Base-by-base conservation (phyloP, 2,329 filamentous ascomycete species). In the Fusarium compactum region DNA sequence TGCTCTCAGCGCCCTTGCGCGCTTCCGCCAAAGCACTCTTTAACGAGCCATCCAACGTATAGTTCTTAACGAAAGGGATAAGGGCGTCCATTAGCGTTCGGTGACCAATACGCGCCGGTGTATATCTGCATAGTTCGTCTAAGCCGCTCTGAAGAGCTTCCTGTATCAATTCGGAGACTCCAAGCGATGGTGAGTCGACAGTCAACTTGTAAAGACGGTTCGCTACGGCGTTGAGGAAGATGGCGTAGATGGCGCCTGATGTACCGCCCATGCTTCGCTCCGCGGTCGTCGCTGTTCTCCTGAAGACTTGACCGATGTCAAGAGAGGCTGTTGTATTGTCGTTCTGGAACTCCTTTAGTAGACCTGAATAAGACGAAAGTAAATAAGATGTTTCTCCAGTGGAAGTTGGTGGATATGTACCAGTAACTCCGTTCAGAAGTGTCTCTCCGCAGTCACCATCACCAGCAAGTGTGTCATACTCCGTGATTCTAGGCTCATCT, bases 381-480 rank as follows among this genome's bases (percentile, higher is more conserved):
- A 85, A 57, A 89, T 80, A 5, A n/a, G 34, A 11, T 38, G 10
- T 12, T 2, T 38, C 34, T 38, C 18, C 34, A 38, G 6, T 7
- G 18, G 34, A 7, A n/a, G 10, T n/a, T 38, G 34, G 4, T 38
- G 34, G 34, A 38, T 38, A 38, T 6, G 10, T 38, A 38, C 34
- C 34, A 2, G 18, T 38, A 0, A n/a, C 10, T 3, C 34, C 34
- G 0, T 38, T 38, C 34, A 38, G 34, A 12, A 38, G 34, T 38
- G 86, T 88, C 74, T 91, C 87, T 40, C 89, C 89, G 74, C 89
- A 91, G 78, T 91, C 89, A 14, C 89, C 89, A 71, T 91, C 89
- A 38, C 88, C 89, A 84, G 90, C 87, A 48, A 88, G 77, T 7
- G 85, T 89, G 76, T 91, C 88, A 85, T 86, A 90, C 65, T 81